phyloP scores from a whole-genome alignment of 208 protist species.

The Trypanosoma brucei region DNA sequence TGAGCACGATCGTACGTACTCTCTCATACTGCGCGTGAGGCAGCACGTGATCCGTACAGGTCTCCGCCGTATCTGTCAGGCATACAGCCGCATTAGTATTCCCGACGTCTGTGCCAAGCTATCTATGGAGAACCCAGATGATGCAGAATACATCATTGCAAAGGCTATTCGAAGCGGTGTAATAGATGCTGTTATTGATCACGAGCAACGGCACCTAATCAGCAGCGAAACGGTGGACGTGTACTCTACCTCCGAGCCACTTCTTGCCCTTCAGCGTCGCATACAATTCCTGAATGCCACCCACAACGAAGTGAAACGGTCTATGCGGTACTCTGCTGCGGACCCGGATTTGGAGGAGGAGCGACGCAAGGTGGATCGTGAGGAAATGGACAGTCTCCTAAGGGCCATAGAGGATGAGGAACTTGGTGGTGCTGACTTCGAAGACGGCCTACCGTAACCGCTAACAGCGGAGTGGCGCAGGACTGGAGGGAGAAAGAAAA shows the following conservation, averaged over 20 bases:
- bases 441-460: slow-evolving; percentile 65
- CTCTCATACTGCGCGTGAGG: slow-evolving; percentile 93
- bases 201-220: slow-evolving; percentile 88
- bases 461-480: background rate
- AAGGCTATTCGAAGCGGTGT: slow-evolving; percentile 97
- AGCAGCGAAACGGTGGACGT: slow-evolving; percentile 93
- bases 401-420: slow-evolving; percentile 68
- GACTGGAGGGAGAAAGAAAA: background rate
- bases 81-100: slow-evolving; percentile 97
- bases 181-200: slow-evolving; percentile 96
- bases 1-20: slow-evolving; percentile 93
- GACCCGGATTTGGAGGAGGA: slow-evolving; percentile 79
- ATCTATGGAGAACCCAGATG: slow-evolving; percentile 91
- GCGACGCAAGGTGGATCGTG: slow-evolving; percentile 60
- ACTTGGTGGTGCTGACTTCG: slow-evolving; percentile 72
- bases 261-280: slow-evolving; percentile 91
- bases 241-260: slow-evolving; percentile 95
- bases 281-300: slow-evolving; percentile 94
- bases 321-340: slow-evolving; percentile 83
- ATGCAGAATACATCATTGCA: slow-evolving; percentile 97
- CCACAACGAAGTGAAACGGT: slow-evolving; percentile 94
- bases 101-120: slow-evolving; percentile 95
- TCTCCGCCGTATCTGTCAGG: slow-evolving; percentile 94
- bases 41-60: slow-evolving; percentile 98
- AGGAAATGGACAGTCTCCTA: slow-evolving; percentile 23